These are phyloP conservation scores for Amanita muscaria DNA, from an alignment of 768 basidiomycete genomes.

Conservation along the genomic window DNA sequence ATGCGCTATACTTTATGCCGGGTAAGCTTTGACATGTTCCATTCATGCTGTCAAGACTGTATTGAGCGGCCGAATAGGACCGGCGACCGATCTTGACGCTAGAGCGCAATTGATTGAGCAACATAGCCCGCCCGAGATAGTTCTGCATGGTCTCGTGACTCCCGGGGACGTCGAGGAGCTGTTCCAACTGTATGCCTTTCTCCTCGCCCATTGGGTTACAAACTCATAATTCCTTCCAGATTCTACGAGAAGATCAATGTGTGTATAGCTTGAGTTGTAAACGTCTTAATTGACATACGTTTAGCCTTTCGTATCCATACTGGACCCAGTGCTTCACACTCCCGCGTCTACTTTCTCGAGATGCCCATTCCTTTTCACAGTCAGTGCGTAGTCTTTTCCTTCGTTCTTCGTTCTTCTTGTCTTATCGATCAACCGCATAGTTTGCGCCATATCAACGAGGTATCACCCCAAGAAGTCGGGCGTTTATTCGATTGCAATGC, in stretches of 20 bases:
- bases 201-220: not conserved
- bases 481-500: slow-evolving; percentile 84
- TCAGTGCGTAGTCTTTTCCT: slow-evolving; percentile 40
- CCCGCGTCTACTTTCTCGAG: slow-evolving; percentile 71
- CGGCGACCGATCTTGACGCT: slow-evolving; percentile 61
- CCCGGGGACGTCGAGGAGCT: slow-evolving; percentile 73
- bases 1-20: slow-evolving; percentile 72
- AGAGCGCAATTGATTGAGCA: slow-evolving; percentile 68
- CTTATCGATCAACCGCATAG: too few relatives aligned
- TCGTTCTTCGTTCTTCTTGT: not conserved
- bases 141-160: slow-evolving; percentile 72
- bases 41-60: not conserved
- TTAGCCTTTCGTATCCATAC: slow-evolving; percentile 61
- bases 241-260: slow-evolving; percentile 69
- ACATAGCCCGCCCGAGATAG: slow-evolving; percentile 73
- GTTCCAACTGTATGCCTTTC: slow-evolving; percentile 64
- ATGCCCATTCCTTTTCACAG: slow-evolving; percentile 87
- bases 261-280: slow-evolving; percentile 16
- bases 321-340: slow-evolving; percentile 78
- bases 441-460: slow-evolving; percentile 81
- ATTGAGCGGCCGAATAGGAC: slow-evolving; percentile 33
- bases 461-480: slow-evolving; percentile 74
- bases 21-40: slow-evolving; percentile 30
- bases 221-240: slow-evolving; percentile 26
- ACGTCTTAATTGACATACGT: not conserved